phyloP scores from a whole-genome alignment of 805 yeast species.

The Jamesozyma hellenica region DNA sequence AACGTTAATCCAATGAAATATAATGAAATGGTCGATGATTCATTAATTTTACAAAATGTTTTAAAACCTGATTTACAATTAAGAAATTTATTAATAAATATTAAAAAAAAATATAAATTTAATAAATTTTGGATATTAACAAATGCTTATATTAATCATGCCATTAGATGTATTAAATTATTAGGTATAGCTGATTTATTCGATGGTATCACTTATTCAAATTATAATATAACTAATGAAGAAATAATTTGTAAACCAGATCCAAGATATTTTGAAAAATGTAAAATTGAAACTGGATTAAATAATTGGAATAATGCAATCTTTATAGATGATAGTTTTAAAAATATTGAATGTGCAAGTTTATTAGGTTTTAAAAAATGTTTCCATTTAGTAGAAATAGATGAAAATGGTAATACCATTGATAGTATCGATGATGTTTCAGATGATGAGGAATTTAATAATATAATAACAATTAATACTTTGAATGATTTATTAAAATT shows the following conservation, averaged over 20 bases:
- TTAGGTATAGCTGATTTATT: constrained; percentile 81
- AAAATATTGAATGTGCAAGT: constrained; percentile 66
- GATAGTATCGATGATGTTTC: background rate
- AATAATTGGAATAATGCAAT: constrained; percentile 39
- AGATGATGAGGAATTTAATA: constrained; percentile 22
- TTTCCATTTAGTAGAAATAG: constrained; percentile 64
- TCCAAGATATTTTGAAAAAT: constrained; percentile 50
- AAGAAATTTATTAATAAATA: constrained; percentile 38
- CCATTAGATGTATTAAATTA: constrained; percentile 60
- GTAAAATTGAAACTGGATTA: constrained; percentile 46
- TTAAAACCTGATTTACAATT: constrained; percentile 48
- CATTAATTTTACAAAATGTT: constrained; percentile 68
- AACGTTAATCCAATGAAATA: constrained; percentile 79
- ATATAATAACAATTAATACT: constrained; percentile 40
- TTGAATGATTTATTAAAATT: constrained; percentile 41
- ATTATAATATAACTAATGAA: constrained; percentile 45
- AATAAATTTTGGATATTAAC: constrained; percentile 82
- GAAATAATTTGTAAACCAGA: constrained; percentile 83
- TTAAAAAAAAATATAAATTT: constrained; percentile 38
- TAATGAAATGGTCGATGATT: constrained; percentile 79
- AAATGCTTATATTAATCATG: constrained; percentile 87
- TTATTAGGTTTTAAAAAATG: constrained; percentile 62
- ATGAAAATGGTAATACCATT: constrained; percentile 30
- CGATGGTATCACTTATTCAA: constrained; percentile 87
- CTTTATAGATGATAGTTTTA: constrained; percentile 79